Conservation (phyloP, 495 filamentous ascomycete genomes). For the Parathielavia hyrcaniae region DNA sequence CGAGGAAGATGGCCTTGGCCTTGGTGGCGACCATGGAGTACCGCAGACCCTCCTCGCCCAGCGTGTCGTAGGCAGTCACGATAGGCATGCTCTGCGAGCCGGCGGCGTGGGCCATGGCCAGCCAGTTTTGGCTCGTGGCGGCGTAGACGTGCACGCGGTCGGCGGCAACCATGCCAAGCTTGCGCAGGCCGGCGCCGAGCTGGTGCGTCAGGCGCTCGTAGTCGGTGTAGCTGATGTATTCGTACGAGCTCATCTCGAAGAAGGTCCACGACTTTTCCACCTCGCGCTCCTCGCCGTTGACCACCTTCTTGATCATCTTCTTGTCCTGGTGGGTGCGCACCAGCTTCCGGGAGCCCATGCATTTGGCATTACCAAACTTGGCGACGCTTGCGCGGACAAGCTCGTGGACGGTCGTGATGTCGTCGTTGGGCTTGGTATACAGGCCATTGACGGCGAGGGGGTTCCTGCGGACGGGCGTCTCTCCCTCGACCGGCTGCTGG, state of each 20-base stretch:
- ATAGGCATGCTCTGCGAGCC: constrained; percentile 57
- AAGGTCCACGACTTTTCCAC: constrained; percentile 95
- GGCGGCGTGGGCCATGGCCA: constrained; percentile 55
- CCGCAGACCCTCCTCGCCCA: constrained; percentile 86
- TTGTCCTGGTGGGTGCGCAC: constrained; percentile 83
- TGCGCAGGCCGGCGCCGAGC: constrained; percentile 69
- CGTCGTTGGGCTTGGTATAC: constrained; percentile 50
- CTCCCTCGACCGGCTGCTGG: constrained; percentile 64
- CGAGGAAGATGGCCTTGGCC: constrained; percentile 84
- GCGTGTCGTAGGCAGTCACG: constrained; percentile 73
- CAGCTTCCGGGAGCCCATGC: constrained; percentile 71
- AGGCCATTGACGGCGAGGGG: constrained; percentile 66
- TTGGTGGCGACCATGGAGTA: constrained; percentile 86
- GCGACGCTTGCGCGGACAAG: constrained; percentile 70
- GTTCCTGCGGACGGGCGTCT: constrained; percentile 84
- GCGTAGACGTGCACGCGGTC: constrained; percentile 85
- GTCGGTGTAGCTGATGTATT: constrained; percentile 80
- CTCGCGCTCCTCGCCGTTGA: constrained; percentile 83
- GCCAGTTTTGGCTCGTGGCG: constrained; percentile 78
- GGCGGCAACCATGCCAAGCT: constrained; percentile 66
- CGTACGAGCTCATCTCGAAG: constrained; percentile 86
- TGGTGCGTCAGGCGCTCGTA: constrained; percentile 72
- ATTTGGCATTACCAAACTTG: constrained; percentile 84
- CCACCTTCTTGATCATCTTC: constrained; percentile 94
- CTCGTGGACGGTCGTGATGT: constrained; percentile 79